Base-by-base conservation (phyloP, 1,284 basidiomycete genomes). In the Malassezia pachydermatis region DNA sequence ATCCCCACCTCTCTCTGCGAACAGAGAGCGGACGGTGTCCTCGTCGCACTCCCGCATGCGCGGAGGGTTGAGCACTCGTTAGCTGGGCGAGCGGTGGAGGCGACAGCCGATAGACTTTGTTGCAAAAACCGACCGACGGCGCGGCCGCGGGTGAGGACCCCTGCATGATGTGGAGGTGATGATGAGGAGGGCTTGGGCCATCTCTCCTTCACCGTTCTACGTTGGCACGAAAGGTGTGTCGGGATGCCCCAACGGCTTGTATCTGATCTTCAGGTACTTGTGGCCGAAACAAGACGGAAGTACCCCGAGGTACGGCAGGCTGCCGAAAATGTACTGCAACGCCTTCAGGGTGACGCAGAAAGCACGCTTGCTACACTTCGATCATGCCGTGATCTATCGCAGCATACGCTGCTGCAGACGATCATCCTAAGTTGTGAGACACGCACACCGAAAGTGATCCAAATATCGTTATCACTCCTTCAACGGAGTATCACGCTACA, bases 401-500 rank as follows among this genome's bases (percentile, higher is more conserved):
- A 62, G 22, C 84, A 87, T 77, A 79, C 81, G 22, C 78, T 96
- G 20, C 78, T 96, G 24, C 78, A 81, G 41, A 90, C 94, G 0
- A 82, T 98, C 2, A 86, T 90, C 65, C 86, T 94, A 78, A 89
- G 88, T 41, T 92, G 89, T 70, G 82, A 84, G 37, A 94, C 88
- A 9, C 88, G 85, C 74, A 86, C 89, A 58, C 81, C 86, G 3
- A 96, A 96, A 77, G 85, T 95, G 40, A 84, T 95, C 42, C 84
- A 84, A 1, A 87, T 96, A 58, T 86, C 86, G 9, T 79, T 96
- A 3, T 84, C 87, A 23, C 86, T 88, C 0, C 78, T 98, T 28
- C 90, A 96, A 71, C 81, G 94, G 29, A 78, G 96, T 51, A 87
- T 96, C 44, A 78, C 84, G 1, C 79, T 92, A 56, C 82, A 83